Percentiles rank a stretch among this genome's conserved stretches.
These are phyloP conservation scores for Parmelia sp. DNA, from an alignment of 495 filamentous ascomycete genomes.

Conservation along the genomic window DNA sequence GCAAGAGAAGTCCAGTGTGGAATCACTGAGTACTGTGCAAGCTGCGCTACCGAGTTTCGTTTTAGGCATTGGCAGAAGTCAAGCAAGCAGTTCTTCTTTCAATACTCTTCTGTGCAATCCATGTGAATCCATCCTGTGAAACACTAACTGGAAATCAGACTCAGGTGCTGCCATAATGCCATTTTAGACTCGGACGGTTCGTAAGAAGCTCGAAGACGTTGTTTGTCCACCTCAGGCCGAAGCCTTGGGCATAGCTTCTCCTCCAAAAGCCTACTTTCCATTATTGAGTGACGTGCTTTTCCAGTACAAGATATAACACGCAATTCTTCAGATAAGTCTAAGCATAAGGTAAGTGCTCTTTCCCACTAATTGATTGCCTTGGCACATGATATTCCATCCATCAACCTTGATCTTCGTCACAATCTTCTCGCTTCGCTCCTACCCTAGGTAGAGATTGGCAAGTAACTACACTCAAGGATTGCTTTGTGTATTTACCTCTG, in stretches of 20 bases:
- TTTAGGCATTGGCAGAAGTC: conserved; percentile 13
- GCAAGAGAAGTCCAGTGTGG: conserved; percentile 28
- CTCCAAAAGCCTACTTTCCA: no score
- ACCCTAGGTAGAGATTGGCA: not conserved
- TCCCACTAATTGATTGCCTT: not conserved
- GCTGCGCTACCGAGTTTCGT: conserved; percentile 6
- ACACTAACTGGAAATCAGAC: not conserved
- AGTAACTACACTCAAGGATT: not conserved
- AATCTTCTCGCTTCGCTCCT: conserved; percentile 11
- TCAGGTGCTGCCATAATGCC: not conserved
- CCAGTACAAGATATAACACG: not conserved
- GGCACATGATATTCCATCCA: no score
- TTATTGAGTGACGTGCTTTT: not conserved
- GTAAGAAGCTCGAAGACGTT: not conserved
- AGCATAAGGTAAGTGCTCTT: not conserved
- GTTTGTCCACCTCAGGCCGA: not conserved
- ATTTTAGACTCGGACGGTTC: not conserved
- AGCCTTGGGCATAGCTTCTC: not conserved
- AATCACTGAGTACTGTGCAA: conserved; percentile 17
- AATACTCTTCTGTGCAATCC: not conserved
- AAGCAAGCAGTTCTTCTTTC: conserved; percentile 9
- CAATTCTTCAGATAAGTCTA: not conserved
- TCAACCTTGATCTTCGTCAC: not conserved
- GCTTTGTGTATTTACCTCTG: not conserved
- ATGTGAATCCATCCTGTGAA: not conserved